phyloP scores from a whole-genome alignment of 2,329 filamentous ascomycete species.

The Conoideocrella luteorostrata region DNA sequence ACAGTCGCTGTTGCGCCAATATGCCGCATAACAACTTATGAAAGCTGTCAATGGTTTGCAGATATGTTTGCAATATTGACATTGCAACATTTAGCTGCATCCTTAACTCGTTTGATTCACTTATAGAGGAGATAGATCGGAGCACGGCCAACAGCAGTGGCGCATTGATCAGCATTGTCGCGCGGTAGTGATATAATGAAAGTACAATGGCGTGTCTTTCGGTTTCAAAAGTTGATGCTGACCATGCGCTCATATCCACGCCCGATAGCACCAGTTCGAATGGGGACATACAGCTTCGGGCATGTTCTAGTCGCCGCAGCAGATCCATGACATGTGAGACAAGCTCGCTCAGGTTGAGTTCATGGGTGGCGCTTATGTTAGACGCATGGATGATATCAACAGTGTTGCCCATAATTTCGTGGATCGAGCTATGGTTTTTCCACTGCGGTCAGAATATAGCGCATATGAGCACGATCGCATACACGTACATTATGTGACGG shows the following conservation, averaged over 20 bases:
- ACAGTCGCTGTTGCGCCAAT: constrained; percentile 12
- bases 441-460: neutral
- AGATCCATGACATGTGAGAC: constrained; percentile 14
- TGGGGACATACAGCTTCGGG: constrained; percentile 8
- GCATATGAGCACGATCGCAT: neutral
- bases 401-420: constrained; percentile 14
- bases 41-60: constrained; percentile 14
- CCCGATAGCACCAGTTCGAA: constrained; percentile 8
- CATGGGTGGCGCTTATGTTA: constrained; percentile 13
- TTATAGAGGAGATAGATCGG: constrained; percentile 10
- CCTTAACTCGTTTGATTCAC: constrained; percentile 2
- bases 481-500: constrained; percentile 13
- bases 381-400: constrained; percentile 15
- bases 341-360: constrained; percentile 10
- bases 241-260: constrained; percentile 7
- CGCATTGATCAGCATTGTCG: constrained; percentile 8
- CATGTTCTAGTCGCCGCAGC: constrained; percentile 13
- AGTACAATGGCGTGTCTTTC: constrained; percentile 11
- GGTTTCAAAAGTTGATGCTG: constrained; percentile 3
- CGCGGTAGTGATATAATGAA: constrained; percentile 10
- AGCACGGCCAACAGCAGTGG: constrained; percentile 14
- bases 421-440: constrained; percentile 11
- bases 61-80: constrained; percentile 17
- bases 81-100: constrained; percentile 13
- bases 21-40: constrained; percentile 14